phyloP scores from a whole-genome alignment of 345 rosid species.

The Rhodamnia rubescens region DNA sequence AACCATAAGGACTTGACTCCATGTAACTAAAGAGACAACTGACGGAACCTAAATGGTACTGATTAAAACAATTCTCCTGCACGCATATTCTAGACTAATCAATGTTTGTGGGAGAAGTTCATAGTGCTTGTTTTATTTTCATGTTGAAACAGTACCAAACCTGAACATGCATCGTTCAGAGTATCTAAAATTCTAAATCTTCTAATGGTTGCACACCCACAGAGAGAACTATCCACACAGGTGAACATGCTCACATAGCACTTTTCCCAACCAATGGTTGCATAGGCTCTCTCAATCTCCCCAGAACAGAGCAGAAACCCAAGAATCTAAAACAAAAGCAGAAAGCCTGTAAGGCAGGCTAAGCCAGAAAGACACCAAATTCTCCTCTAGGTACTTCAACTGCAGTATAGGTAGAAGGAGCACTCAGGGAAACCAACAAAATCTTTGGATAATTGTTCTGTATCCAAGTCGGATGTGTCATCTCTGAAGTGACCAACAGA shows the following conservation, averaged over 20 bases:
- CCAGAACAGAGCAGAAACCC: not conserved
- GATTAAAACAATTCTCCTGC: no score
- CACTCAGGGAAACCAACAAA: not conserved
- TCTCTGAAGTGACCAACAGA: not conserved
- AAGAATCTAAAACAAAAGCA: not conserved
- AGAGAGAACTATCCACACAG: not conserved
- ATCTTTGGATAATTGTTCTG: not conserved
- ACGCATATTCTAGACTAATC: no score
- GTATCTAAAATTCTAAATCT: not conserved
- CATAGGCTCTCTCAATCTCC: not conserved
- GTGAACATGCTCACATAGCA: not conserved
- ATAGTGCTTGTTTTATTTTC: no score
- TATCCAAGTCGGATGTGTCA: not conserved
- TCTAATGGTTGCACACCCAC: not conserved
- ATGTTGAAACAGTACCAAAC: no score
- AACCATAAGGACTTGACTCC: no score
- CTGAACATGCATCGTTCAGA: not conserved
- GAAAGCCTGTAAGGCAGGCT: not conserved
- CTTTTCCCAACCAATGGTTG: not conserved
- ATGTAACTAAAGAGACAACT: no score
- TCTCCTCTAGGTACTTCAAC: not conserved
- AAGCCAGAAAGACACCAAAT: not conserved
- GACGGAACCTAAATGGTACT: no score
- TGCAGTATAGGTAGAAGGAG: not conserved
- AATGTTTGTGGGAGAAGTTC: no score